These are phyloP conservation scores for Hypsizygus marmoreus DNA, from an alignment of 768 basidiomycete species.

Conservation along the genomic window DNA sequence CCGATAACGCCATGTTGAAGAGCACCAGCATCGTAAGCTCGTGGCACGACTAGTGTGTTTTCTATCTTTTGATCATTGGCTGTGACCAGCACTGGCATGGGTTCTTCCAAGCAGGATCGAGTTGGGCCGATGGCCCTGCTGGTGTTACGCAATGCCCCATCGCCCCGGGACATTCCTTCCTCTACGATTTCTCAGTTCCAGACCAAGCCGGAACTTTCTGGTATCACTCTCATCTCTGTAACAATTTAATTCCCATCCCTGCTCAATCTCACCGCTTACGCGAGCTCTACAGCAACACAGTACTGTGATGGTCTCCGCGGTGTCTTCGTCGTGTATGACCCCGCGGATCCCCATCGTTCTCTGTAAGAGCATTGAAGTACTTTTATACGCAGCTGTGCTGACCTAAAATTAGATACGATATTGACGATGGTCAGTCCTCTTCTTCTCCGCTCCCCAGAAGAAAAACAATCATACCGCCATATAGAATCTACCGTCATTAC, in stretches of 20 bases:
- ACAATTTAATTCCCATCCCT: conserved; percentile 15
- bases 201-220: conserved; percentile 30
- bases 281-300: conserved; percentile 37
- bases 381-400: background rate
- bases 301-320: conserved; percentile 51
- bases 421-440: conserved; percentile 36
- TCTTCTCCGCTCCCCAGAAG: too few species aligned
- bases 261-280: conserved; percentile 22
- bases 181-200: conserved; percentile 36
- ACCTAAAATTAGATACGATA: conserved; percentile 13
- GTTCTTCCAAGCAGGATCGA: conserved; percentile 39
- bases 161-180: conserved; percentile 34
- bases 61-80: background rate
- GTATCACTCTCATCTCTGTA: conserved; percentile 32
- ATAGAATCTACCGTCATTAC: conserved; percentile 44
- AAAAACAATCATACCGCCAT: background rate
- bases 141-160: conserved; percentile 47
- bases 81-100: conserved; percentile 48
- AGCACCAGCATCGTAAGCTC: conserved; percentile 26
- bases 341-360: conserved; percentile 30
- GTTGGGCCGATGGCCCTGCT: conserved; percentile 38
- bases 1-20: conserved; percentile 21
- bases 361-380: conserved; percentile 21
- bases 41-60: conserved; percentile 11
- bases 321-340: conserved; percentile 39